phyloP scores from a whole-genome alignment of 129 eudicot species.

The Arctium minus region DNA sequence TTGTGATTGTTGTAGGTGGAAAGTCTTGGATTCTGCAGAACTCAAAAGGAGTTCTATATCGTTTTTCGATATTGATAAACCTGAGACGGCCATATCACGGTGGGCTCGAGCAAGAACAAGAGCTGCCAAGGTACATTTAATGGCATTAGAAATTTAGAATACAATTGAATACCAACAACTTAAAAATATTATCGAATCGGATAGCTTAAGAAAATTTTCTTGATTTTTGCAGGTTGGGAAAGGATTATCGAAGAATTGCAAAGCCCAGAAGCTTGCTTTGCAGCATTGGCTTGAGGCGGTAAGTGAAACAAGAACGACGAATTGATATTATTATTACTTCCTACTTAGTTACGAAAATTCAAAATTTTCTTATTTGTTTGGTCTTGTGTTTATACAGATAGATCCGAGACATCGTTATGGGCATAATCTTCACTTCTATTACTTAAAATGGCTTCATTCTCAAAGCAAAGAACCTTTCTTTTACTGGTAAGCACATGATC shows the following conservation, averaged over 20 bases:
- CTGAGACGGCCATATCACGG: slow-evolving; percentile 83
- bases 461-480: slow-evolving; percentile 93
- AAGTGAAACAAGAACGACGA: slow-evolving; percentile 21
- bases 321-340: not conserved
- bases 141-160: not conserved
- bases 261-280: slow-evolving; percentile 89
- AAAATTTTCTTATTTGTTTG: not conserved
- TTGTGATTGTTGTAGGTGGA: slow-evolving; percentile 57
- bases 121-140: slow-evolving; percentile 82
- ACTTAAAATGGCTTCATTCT: slow-evolving; percentile 67
- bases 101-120: slow-evolving; percentile 94
- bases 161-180: not conserved
- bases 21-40: slow-evolving; percentile 75
- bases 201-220: not conserved
- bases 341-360: not conserved
- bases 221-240: slow-evolving; percentile 78
- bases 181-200: not conserved
- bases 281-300: slow-evolving; percentile 99
- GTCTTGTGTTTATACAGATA: slow-evolving; percentile 43
- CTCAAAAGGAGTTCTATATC: slow-evolving; percentile 84
- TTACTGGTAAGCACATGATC: slow-evolving; percentile 60
- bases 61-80: slow-evolving; percentile 77
- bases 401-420: slow-evolving; percentile 99
- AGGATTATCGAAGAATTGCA: slow-evolving; percentile 80
- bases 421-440: slow-evolving; percentile 86